Conservation (phyloP, 1,284 basidiomycete genomes). For the Vanrija sp. region DNA sequence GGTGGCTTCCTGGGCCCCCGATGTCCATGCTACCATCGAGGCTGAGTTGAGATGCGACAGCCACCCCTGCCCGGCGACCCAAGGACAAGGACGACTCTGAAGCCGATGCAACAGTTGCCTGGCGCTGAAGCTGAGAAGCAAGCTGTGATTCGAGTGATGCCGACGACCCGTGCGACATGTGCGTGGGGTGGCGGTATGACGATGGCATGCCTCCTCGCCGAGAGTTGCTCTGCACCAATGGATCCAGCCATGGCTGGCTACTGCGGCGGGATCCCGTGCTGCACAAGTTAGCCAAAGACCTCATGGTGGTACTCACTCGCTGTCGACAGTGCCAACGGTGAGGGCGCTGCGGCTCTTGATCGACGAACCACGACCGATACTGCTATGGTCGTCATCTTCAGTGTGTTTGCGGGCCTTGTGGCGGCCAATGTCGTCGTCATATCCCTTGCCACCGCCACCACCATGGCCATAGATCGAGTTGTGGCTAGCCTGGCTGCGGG, state of each 20-base stretch:
- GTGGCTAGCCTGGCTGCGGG: slow-evolving; percentile 1
- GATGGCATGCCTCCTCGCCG: slow-evolving; percentile 62
- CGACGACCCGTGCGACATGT: slow-evolving; percentile 67
- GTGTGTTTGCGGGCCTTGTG: slow-evolving; percentile 75
- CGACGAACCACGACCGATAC: slow-evolving; percentile 68
- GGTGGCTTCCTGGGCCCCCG: slow-evolving; percentile 29
- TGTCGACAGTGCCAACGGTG: slow-evolving; percentile 45
- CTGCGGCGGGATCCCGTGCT: slow-evolving; percentile 61
- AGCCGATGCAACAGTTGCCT: slow-evolving; percentile 59
- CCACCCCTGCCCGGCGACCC: slow-evolving; percentile 8
- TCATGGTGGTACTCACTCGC: slow-evolving; percentile 35
- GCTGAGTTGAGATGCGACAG: slow-evolving; percentile 4
- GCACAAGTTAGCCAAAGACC: not conserved
- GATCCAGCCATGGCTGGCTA: slow-evolving; percentile 25
- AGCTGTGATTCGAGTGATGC: slow-evolving; percentile 76
- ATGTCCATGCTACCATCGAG: slow-evolving; percentile 15
- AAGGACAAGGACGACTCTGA: slow-evolving; percentile 13
- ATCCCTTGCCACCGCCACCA: not conserved
- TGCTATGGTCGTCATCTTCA: slow-evolving; percentile 83
- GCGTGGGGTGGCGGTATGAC: slow-evolving; percentile 60
- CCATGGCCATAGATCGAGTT: not conserved
- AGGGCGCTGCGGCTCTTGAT: slow-evolving; percentile 48
- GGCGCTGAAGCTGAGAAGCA: slow-evolving; percentile 68
- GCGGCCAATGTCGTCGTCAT: slow-evolving; percentile 43
- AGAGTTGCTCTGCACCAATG: no score